These are phyloP conservation scores for Yamadazyma dushanensis DNA, from an alignment of 1,139 yeast species.

Conservation along the genomic window DNA sequence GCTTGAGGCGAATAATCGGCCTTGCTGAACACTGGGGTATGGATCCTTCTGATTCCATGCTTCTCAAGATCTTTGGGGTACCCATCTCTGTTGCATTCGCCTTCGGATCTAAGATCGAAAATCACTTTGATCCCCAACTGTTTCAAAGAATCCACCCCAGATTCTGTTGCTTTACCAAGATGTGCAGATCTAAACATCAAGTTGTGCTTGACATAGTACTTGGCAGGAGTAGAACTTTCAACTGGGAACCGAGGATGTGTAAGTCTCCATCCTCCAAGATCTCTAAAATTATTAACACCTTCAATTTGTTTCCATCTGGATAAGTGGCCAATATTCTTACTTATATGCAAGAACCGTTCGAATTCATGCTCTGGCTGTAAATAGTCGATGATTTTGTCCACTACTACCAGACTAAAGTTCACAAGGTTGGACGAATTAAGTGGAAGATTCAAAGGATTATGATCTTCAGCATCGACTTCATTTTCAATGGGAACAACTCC, in stretches of 20 bases:
- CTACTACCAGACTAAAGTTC: conserved; percentile 61
- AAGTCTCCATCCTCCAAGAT: conserved; percentile 74
- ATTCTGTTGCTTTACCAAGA: conserved; percentile 47
- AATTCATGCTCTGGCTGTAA: conserved; percentile 52
- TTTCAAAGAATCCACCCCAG: conserved; percentile 43
- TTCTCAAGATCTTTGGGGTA: conserved; percentile 31
- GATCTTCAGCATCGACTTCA: conserved; percentile 27
- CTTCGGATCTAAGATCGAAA: conserved; percentile 69
- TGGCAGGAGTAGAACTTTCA: conserved; percentile 14
- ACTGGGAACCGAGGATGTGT: conserved; percentile 27
- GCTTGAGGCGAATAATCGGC: conserved; percentile 67
- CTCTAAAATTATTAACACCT: conserved; percentile 75
- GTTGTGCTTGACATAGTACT: conserved; percentile 53
- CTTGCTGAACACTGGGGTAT: conserved; percentile 59
- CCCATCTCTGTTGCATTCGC: conserved; percentile 58
- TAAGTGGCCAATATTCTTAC: conserved; percentile 36
- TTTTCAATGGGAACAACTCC: conserved; percentile 44
- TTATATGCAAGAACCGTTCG: conserved; percentile 46
- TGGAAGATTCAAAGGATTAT: conserved; percentile 45
- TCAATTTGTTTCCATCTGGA: conserved; percentile 63
- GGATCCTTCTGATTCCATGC: conserved; percentile 51
- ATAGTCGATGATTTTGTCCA: conserved; percentile 52
- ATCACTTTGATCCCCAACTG: conserved; percentile 53
- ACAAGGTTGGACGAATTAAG: conserved; percentile 41
- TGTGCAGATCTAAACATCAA: conserved; percentile 65